Evolutionary conservation across 345 rosid species (phyloP), one percentile per base, ranked within the genome.

Genomic region (Microthlaspi erraticum): DNA sequence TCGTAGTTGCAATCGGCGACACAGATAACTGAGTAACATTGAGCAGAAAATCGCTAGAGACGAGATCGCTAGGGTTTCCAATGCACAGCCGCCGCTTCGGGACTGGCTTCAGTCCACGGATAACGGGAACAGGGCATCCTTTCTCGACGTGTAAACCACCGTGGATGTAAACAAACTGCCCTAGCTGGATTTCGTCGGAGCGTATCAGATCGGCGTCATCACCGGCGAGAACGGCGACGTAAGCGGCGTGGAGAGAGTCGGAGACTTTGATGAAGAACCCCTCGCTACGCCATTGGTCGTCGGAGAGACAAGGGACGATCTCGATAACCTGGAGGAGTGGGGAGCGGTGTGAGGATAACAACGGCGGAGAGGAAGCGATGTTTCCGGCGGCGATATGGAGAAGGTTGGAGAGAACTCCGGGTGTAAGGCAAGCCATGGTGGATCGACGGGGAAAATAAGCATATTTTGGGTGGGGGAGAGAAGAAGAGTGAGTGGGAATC

Each of bases 241-340:
- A 82, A 42, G 84, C 80, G 8, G 82, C 76, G 67, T 85, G 86
- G 37, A 75, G 77, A 54, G 88, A 82, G 69, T 85, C 88, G 7
- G 88, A 82, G 59, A 85, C 79, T 70, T 82, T 85, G 71, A 85
- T 10, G 66, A 80, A 85, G 83, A 85, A 85, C 4, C 80, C 76
- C 20, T 71, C 78, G 74, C 72, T 81, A 31, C 79, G 81, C 81
- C 82, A 84, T 18, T 77, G 88, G 62, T 82, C 60, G 18, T 79
- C 83, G 7, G 82, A 68, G 60, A 73, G 77, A 29, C 82, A 78
- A 0, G 88, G 84, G 8, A 81, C 80, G 63, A 85, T 85, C 69
- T 85, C 86, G 1, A 81, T 75, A 7, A 82, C 86, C 31, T 85
- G 86, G 23, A 85, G 83, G 23, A 84, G 88, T 2, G 84, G 75